Evolutionary conservation across 176 grass and related monocot species (phyloP), one percentile per base, ranked within the genome.

Genomic region (Metroxylon sagu): DNA sequence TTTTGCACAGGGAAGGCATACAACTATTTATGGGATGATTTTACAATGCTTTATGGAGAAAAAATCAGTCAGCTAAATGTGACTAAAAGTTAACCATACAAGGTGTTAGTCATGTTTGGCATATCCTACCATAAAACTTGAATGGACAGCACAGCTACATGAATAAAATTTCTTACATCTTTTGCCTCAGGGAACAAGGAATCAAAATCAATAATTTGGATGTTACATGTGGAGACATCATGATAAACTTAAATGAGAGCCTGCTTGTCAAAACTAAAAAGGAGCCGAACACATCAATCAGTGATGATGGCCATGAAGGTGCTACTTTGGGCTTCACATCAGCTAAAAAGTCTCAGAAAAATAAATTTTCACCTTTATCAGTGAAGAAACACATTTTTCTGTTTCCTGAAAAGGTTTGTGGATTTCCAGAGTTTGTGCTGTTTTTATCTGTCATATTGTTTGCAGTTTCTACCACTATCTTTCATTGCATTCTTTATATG

Each of bases 321-420:
- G 31, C 65, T 80, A 48, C 62, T 65, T 55, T 60, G 49, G 82
- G 77, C 79, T 74, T 25, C 77, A 79, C 71, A 54, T 71, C 68
- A 59, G 63, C 62, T 72, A 71, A 79, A 61, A 79, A 65, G 79
- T 70, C 80, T 60, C 79, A 79, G 75, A 80, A 76, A 50, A 76
- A 62, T 18, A 56, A 79, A 71, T 67, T 56, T 65, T 85, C 84
- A 77, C 59, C 84, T 49, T 76, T 70, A 65, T 77, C 87, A 69
- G 31, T 85, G 64, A 85, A 86, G 74, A 90, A 96, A 67, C 76
- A 90, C 72, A 82, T 85, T 58, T 51, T 73, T 85, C 53, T 83
- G 67, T 55, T 90, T 80, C 83, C 87, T 68, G 92, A 90, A 82
- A 85, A 96, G 92, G 92, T 96, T 82, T 71, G 76, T 79, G 66